Conservation (phyloP, 306 rosid genomes). For the Amphicarpaea edgeworthii region DNA sequence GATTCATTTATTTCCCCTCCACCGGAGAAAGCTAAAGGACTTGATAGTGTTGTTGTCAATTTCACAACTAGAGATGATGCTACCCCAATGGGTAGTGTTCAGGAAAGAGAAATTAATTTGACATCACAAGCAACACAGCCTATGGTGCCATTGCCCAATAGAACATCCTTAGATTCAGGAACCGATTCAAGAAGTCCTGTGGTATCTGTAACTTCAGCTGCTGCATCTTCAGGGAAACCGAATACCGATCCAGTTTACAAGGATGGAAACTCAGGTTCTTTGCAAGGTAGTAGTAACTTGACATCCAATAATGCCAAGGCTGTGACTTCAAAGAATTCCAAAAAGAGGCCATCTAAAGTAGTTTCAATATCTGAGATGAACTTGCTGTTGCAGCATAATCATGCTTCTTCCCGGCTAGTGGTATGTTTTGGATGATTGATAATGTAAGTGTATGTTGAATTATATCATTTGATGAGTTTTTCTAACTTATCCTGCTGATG, state of each 20-base stretch:
- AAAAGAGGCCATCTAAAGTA: conserved; percentile 53
- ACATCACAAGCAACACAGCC: conserved; percentile 49
- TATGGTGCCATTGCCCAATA: conserved; percentile 36
- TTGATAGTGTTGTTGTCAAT: conserved; percentile 42
- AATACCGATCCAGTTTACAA: conserved; percentile 27
- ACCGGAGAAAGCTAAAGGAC: conserved; percentile 43
- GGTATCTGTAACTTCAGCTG: conserved; percentile 37
- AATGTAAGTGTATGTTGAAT: conserved; percentile 13
- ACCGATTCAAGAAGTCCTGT: conserved; percentile 44
- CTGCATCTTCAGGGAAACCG: conserved; percentile 40
- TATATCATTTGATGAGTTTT: conserved; percentile 1
- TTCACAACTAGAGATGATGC: conserved; percentile 30
- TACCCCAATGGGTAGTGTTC: conserved; percentile 41
- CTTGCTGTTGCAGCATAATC: conserved; percentile 57
- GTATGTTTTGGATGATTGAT: conserved; percentile 52
- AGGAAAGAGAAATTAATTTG: conserved; percentile 42
- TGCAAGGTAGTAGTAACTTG: conserved; percentile 16
- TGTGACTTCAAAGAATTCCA: conserved; percentile 42
- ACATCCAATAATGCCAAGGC: conserved; percentile 38
- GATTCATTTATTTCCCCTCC: conserved; percentile 33
- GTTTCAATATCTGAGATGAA: conserved; percentile 83
- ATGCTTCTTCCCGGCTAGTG: conserved; percentile 47
- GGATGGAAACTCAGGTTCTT: conserved; percentile 51
- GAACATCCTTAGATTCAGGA: conserved; percentile 44
- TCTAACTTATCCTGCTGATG: conserved; percentile 34